A percentile compares a stretch with the other conserved stretches of the same genome.
Evolutionary conservation across 2,329 filamentous ascomycete species (phyloP).

Genomic region (Trichoderma asperellum): DNA sequence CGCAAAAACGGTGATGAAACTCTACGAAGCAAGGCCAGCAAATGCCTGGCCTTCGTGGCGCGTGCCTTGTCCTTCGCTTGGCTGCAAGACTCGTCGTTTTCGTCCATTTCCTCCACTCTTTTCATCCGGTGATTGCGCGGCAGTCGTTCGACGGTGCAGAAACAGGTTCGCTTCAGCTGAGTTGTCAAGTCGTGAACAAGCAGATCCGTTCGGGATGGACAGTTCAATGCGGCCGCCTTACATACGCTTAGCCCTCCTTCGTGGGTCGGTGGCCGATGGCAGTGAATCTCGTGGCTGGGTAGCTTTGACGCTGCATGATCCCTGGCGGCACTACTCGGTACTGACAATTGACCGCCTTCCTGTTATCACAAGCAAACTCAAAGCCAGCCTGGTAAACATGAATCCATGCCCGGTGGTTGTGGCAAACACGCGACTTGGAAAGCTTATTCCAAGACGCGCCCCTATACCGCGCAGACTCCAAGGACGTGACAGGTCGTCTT

Average conservation of each 20-base stretch:
- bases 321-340: background rate
- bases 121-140: constrained; percentile 11
- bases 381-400: background rate
- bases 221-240: background rate
- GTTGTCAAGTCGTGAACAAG: background rate
- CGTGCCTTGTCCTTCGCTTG: constrained; percentile 12
- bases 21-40: constrained; percentile 17
- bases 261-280: background rate
- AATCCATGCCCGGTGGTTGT: background rate
- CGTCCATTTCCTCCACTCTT: constrained; percentile 10
- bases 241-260: background rate
- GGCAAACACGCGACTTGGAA: constrained; percentile 1
- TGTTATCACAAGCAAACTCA: background rate
- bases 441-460: background rate
- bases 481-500: constrained; percentile 22
- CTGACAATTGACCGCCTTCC: constrained; percentile 9
- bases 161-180: constrained; percentile 14
- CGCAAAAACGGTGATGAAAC: constrained; percentile 21
- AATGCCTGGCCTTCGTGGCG: constrained; percentile 19
- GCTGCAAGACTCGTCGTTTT: constrained; percentile 7
- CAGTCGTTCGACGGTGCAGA: constrained; percentile 23
- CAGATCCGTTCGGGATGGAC: background rate
- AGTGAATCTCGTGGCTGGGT: constrained; percentile 8
- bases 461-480: constrained; percentile 17
- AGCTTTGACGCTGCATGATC: background rate